Base-by-base conservation (phyloP, 768 basidiomycete species). In the Cyathus striatus region DNA sequence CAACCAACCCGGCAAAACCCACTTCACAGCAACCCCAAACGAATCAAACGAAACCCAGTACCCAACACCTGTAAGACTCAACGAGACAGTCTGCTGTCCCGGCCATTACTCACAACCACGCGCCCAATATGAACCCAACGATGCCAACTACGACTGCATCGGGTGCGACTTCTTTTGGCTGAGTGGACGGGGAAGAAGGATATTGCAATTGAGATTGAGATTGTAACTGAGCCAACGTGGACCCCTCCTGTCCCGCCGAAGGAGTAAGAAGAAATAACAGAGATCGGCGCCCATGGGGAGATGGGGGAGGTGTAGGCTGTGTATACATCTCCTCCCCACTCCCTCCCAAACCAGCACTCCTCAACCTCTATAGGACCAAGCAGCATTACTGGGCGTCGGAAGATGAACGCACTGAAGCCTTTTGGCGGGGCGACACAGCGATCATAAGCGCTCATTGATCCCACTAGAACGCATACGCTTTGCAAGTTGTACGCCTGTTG, bases 11-110 rank as follows among this genome's bases (percentile, higher is more conserved):
- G 74, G 69, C 20, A 78, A 45, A 3, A 79, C 60, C 7, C 64
- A 63, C 32, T 62, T 70, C 18, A 85, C 59, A 16, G 60, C 80
- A 4, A 95, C 76, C 0, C 94, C 94, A 48, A 93, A 70, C 3
- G 92, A 78, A 58, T 98, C 95, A 56, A 97, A 99, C 1, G 97
- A 92, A 18, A 95, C 81, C 82, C 95, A 87, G 58, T 99, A 99
- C 0, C 95, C 96, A 14, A 99, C 62, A 0, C 92, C 96, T 1
- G 95, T 95, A 43, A 86, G 82, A 6, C 86, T 75, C 22, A 98
- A 66, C 38, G 90, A 92, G 14, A 93, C 93, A 17, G 81, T 77
- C 47, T 84, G 81, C 62, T 99, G 96, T 1, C 93, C 94, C n/a
- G n/a, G n/a, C n/a, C 18, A 72, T 73, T 0, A 92, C 83, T 96